Evolutionary conservation across 805 yeast species (phyloP), one percentile per base, ranked within the genome.

Genomic region (Metschnikowia vanudenii): DNA sequence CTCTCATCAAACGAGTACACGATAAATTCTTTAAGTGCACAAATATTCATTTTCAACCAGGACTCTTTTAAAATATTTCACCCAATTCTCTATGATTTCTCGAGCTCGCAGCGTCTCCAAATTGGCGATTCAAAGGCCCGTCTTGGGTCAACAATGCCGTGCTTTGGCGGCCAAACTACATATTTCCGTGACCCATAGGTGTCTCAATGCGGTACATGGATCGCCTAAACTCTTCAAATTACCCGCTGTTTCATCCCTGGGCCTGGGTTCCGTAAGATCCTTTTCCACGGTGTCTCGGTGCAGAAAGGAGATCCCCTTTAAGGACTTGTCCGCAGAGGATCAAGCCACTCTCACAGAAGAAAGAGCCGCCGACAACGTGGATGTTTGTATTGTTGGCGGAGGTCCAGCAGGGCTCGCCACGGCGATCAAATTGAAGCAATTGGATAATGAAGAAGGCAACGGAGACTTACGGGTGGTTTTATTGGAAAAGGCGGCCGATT

Each of bases 391-490:
- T 42, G 96, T 94, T 2, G 99, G 99, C 36, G 98, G 96, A 30
- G 99, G 99, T 0, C 98, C 98, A 6, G 95, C 98, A 1, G 99
- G 99, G 3, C 71, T 94, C 41, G 91, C 97, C 1, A 85, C 99
- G 1, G 98, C 98, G 11, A 94, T 94, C 52, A 78, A 79, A 55
- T 72, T 89, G 47, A 94, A 94, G 64, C 97, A 91, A 63, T 68
- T 92, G 30, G 97, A 91, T 60, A 70, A 76, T 44, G 84, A 79
- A 52, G 67, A 74, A 24, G 85, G 84, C 1, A 69, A 69, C 19
- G 85, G 88, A 17, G 85, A 82, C 41, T 68, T 89, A 41, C 75
- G 99, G 50, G 96, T 94, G 30, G 85, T 94, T 9, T 89, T 94
- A 1, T 70, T 94, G 33, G 99, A 94, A 58, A 94, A 94, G 62